phyloP scores from a whole-genome alignment of 1,284 basidiomycete genomes.

The Ceratorhiza oryzae-sativae region DNA sequence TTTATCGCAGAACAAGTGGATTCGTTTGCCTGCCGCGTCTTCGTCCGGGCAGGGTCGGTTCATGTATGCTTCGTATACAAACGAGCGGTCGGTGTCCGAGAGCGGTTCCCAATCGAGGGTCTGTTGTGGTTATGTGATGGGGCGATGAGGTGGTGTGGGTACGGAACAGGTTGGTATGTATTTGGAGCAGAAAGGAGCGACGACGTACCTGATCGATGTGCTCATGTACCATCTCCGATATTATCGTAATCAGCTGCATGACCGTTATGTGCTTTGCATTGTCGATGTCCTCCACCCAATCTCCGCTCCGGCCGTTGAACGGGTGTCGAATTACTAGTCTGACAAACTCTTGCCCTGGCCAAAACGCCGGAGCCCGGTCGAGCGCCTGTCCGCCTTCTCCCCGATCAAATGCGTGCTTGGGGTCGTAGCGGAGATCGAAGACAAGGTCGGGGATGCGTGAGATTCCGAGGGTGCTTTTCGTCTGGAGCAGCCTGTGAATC shows the following conservation, averaged over 20 bases:
- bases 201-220: conserved; percentile 31
- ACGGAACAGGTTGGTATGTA: background rate
- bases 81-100: conserved; percentile 11
- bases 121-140: background rate
- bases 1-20: conserved; percentile 20
- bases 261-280: conserved; percentile 27
- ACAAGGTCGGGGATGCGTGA: conserved; percentile 28
- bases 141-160: background rate
- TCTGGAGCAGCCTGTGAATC: conserved; percentile 21
- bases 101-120: conserved; percentile 26
- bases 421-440: conserved; percentile 32
- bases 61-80: conserved; percentile 32
- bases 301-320: conserved; percentile 16
- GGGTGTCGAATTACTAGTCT: conserved; percentile 34
- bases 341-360: conserved; percentile 19
- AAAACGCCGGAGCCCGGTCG: conserved; percentile 15
- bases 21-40: background rate
- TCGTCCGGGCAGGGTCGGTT: conserved; percentile 22
- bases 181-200: background rate
- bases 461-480: conserved; percentile 24
- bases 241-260: conserved; percentile 5
- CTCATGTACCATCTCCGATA: conserved; percentile 30
- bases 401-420: conserved; percentile 27
- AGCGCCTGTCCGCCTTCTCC: background rate
- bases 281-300: conserved; percentile 31